phyloP scores from a whole-genome alignment of 2,329 filamentous ascomycete species.

The Fusarium annulatum region DNA sequence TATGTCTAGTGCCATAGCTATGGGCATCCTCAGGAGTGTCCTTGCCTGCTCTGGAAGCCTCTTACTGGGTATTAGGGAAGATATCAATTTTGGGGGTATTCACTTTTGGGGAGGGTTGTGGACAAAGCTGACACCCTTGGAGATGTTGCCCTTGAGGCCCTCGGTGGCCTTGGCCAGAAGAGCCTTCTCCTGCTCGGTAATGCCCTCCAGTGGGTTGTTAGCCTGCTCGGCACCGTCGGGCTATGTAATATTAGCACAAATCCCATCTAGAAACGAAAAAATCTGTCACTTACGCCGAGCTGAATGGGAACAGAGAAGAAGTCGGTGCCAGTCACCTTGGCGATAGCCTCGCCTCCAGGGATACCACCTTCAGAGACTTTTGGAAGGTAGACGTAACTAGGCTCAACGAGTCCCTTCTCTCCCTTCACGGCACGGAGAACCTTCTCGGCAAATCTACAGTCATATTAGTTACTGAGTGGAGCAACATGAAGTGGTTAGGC shows the following conservation, averaged over 20 bases:
- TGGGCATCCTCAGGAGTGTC: slow-evolving; percentile 44
- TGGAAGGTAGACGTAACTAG: slow-evolving; percentile 94
- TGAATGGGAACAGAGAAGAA: slow-evolving; percentile 98
- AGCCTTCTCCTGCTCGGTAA: slow-evolving; percentile 89
- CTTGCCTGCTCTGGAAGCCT: slow-evolving; percentile 43
- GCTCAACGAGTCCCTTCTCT: slow-evolving; percentile 92
- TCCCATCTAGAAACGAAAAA: slow-evolving; percentile 4
- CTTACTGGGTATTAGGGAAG: slow-evolving; percentile 42
- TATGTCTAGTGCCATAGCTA: slow-evolving; percentile 52
- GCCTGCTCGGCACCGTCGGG: slow-evolving; percentile 87
- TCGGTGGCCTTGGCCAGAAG: slow-evolving; percentile 80
- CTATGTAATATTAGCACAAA: slow-evolving; percentile 59
- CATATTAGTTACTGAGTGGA: slow-evolving; percentile 18
- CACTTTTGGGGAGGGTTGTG: slow-evolving; percentile 90
- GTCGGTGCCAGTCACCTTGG: slow-evolving; percentile 84
- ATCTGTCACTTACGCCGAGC: slow-evolving; percentile 79
- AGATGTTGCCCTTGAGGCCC: slow-evolving; percentile 91
- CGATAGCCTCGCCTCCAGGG: slow-evolving; percentile 85
- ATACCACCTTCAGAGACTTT: slow-evolving; percentile 91
- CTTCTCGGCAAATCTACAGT: slow-evolving; percentile 86
- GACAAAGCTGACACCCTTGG: slow-evolving; percentile 91
- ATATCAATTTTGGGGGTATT: slow-evolving; percentile 54
- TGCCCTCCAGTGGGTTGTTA: slow-evolving; percentile 78
- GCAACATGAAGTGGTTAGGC: neutral
- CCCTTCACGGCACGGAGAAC: slow-evolving; percentile 89